phyloP scores from a whole-genome alignment of 352 stramenopile genomes.

The Phytopythium sindhum region DNA sequence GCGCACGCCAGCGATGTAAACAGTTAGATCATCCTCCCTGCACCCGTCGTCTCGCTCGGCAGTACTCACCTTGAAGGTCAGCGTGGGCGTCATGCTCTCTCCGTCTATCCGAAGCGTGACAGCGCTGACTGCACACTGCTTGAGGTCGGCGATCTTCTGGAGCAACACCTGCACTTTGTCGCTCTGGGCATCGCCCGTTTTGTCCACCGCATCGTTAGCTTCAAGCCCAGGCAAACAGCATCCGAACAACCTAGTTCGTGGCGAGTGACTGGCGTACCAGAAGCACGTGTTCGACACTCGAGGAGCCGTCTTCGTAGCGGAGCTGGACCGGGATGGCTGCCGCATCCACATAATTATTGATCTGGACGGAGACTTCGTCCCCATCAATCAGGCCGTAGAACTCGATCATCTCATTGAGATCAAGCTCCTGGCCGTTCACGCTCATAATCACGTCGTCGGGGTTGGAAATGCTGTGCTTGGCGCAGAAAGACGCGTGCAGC shows the following conservation, averaged over 20 bases:
- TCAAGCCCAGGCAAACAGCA: not conserved
- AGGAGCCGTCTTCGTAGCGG: constrained; percentile 37
- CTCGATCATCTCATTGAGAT: constrained; percentile 39
- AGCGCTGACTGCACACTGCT: constrained; percentile 15
- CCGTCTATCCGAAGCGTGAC: constrained; percentile 51
- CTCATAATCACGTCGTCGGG: constrained; percentile 51
- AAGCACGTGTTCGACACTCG: constrained; percentile 31
- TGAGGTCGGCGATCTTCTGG: constrained; percentile 21
- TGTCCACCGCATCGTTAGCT: not conserved
- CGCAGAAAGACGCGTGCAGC: constrained; percentile 60
- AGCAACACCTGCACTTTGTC: constrained; percentile 44
- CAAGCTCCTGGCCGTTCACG: constrained; percentile 35
- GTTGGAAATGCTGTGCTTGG: constrained; percentile 46
- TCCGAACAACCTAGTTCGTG: not conserved
- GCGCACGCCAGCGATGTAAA: constrained; percentile 7
- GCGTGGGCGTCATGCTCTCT: constrained; percentile 35
- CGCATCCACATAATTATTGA: constrained; percentile 32
- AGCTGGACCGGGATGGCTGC: constrained; percentile 37
- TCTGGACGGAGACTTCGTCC: constrained; percentile 61
- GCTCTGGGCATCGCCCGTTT: constrained; percentile 19
- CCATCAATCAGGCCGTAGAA: constrained; percentile 48
- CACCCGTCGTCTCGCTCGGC: not conserved
- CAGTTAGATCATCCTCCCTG: constrained; percentile 4
- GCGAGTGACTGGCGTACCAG: constrained; percentile 22
- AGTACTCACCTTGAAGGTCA: constrained; percentile 43